phyloP scores from a whole-genome alignment of 2,329 filamentous ascomycete genomes.

The Aplosporella prunicola region DNA sequence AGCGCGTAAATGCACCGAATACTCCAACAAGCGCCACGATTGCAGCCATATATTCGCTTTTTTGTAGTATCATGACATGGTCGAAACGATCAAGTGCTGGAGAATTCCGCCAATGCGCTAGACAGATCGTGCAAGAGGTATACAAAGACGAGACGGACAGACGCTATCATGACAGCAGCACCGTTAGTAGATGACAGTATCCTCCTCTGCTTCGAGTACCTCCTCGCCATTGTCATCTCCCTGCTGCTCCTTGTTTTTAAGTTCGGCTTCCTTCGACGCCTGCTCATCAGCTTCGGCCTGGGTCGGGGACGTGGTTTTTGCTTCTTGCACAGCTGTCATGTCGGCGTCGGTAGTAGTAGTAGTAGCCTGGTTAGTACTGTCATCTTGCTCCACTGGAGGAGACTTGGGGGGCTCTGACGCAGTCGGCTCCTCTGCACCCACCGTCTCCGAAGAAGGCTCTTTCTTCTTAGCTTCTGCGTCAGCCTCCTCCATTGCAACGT shows the following conservation, averaged over 20 bases:
- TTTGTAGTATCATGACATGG: too few species aligned
- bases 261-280: slow-evolving; percentile 20
- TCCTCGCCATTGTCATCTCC: slow-evolving; percentile 61
- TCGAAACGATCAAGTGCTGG: too few species aligned
- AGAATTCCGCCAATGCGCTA: too few species aligned
- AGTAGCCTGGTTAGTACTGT: not conserved
- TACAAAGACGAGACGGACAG: too few species aligned
- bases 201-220: slow-evolving; percentile 75
- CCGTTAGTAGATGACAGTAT: slow-evolving; percentile 83
- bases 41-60: too few species aligned
- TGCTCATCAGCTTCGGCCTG: slow-evolving; percentile 11
- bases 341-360: slow-evolving; percentile 2
- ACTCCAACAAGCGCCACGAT: too few species aligned
- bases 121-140: too few species aligned
- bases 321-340: too few species aligned
- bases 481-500: not conserved
- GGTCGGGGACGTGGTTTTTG: not conserved
- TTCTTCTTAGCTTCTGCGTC: slow-evolving; percentile 2
- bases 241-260: slow-evolving; percentile 16
- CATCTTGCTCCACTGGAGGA: slow-evolving; percentile 9
- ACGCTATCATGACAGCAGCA: too few species aligned
- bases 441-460: slow-evolving; percentile 10
- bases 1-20: too few species aligned
- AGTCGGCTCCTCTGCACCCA: slow-evolving; percentile 15
- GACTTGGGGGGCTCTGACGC: slow-evolving; percentile 19